phyloP scores from a whole-genome alignment of 306 rosid species.

The Senna siamea region DNA sequence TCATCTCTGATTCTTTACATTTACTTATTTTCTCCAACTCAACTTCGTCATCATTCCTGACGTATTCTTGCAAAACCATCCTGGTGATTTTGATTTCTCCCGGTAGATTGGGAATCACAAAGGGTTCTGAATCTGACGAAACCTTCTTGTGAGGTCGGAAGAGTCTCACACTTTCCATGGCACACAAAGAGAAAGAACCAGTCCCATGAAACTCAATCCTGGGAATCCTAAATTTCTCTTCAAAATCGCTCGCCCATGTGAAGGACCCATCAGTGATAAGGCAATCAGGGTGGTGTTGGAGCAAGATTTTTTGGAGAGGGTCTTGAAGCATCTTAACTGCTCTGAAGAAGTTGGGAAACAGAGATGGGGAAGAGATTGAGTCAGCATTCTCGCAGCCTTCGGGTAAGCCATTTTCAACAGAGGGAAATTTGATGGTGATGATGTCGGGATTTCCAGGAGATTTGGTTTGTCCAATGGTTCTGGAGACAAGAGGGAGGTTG shows the following conservation, averaged over 20 bases:
- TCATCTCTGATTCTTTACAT: conserved; percentile 39
- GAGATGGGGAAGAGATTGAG: not conserved
- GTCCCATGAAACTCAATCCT: conserved; percentile 59
- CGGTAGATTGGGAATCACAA: conserved; percentile 55
- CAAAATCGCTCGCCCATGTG: conserved; percentile 57
- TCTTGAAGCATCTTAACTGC: conserved; percentile 41
- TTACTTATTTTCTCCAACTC: conserved; percentile 10
- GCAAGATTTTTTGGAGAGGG: conserved; percentile 47
- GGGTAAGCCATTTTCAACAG: conserved; percentile 47
- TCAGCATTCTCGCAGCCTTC: conserved; percentile 54
- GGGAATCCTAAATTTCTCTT: conserved; percentile 56
- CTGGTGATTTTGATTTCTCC: conserved; percentile 50
- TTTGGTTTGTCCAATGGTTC: not conserved
- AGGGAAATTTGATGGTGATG: conserved; percentile 36
- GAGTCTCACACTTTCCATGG: conserved; percentile 12
- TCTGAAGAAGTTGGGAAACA: conserved; percentile 26
- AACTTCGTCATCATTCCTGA: conserved; percentile 10
- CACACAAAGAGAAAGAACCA: conserved; percentile 53
- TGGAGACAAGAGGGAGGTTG: not conserved
- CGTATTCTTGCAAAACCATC: conserved; percentile 39
- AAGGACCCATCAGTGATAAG: conserved; percentile 56
- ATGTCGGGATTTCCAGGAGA: not conserved
- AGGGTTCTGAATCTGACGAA: conserved; percentile 47
- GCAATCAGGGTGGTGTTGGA: conserved; percentile 47
- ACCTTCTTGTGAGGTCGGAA: conserved; percentile 55